Percentiles rank a stretch among this genome's conserved stretches.
phyloP scores from a whole-genome alignment of 1,284 basidiomycete species.

The Ustilago nuda region DNA sequence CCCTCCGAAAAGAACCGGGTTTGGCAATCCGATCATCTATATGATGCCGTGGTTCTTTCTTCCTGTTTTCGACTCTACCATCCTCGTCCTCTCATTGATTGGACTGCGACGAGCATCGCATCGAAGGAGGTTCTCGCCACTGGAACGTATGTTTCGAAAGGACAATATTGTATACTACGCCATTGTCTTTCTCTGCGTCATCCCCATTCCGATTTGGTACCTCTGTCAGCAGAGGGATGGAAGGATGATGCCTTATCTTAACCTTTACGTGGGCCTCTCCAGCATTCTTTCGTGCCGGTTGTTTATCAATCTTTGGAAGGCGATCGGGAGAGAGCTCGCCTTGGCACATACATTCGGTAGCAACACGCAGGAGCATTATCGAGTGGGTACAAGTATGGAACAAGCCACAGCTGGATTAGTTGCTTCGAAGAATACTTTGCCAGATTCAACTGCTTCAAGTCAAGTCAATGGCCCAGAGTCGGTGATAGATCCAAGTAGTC shows the following conservation, averaged over 20 bases:
- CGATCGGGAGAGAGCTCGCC: constrained; percentile 48
- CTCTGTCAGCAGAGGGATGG: constrained; percentile 37
- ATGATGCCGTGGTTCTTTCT: constrained; percentile 53
- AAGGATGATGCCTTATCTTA: constrained; percentile 51
- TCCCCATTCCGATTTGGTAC: constrained; percentile 51
- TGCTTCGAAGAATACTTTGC: constrained; percentile 13
- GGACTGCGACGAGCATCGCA: constrained; percentile 42
- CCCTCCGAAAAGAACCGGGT: constrained; percentile 14
- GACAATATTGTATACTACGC: constrained; percentile 54
- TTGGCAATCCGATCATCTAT: constrained; percentile 31
- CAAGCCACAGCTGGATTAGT: constrained; percentile 33
- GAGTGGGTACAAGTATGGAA: constrained; percentile 33
- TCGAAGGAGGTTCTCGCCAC: constrained; percentile 36
- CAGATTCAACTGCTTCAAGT: neutral
- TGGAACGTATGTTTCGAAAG: constrained; percentile 50
- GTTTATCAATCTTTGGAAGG: constrained; percentile 55
- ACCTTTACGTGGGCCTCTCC: constrained; percentile 46
- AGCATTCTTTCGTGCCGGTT: constrained; percentile 48
- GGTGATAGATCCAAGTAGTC: constrained; percentile 3
- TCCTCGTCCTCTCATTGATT: constrained; percentile 41
- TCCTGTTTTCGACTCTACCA: constrained; percentile 51
- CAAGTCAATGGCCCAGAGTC: constrained; percentile 11
- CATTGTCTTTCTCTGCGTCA: constrained; percentile 45
- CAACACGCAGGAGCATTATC: constrained; percentile 33
- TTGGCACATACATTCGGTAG: constrained; percentile 43